Base-by-base conservation (phyloP, 2,329 filamentous ascomycete species). In the Exophiala mesophila region DNA sequence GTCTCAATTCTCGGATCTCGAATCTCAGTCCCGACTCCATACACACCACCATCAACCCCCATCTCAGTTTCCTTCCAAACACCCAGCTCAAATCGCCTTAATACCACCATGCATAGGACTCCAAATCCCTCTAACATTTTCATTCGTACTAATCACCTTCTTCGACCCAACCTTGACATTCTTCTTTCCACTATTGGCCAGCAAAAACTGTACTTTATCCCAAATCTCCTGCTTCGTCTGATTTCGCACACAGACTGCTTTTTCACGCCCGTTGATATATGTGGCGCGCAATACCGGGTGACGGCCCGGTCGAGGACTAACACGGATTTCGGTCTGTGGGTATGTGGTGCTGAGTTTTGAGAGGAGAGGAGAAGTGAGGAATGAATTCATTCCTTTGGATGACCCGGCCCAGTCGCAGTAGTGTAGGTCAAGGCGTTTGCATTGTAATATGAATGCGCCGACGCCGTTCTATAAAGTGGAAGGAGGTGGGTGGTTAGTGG, bases 321-420 rank as follows among this genome's bases (percentile, higher is more conserved):
- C 80, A 59, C 80, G 80, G 68, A 98, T 87, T 70, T 97, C 89
- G 72, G 97, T 82, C 64, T 87, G 78, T 20, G 90, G 88, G 68
- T 96, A 86, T 57, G 76, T 70, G 55, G 78, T 72, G 41, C 89
- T 89, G 69, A 98, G 96, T 54, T 74, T 69, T 36, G 83, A 73
- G 42, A 94, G 71, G 30, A 78, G 72, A 50, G 82, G 39, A 9
- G 36, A 50, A 5, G 24, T 5, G 15, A 48, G 36, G 18, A 47
- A 29, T 52, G 74, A 92, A 86, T 94, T 92, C 88, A 97, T 96
- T 62, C 92, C 92, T 60, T 73, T 80, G 26, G 90, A 97, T 65
- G 87, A 94, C 51, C 89, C 92, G 44, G 85, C 87, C 79, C 85
- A 89, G 75, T 97, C 88, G 73, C 92, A 97, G 73, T 95, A 98